These are phyloP conservation scores for Pythium dissimile DNA, from an alignment of 352 stramenopile species.

Conservation along the genomic window DNA sequence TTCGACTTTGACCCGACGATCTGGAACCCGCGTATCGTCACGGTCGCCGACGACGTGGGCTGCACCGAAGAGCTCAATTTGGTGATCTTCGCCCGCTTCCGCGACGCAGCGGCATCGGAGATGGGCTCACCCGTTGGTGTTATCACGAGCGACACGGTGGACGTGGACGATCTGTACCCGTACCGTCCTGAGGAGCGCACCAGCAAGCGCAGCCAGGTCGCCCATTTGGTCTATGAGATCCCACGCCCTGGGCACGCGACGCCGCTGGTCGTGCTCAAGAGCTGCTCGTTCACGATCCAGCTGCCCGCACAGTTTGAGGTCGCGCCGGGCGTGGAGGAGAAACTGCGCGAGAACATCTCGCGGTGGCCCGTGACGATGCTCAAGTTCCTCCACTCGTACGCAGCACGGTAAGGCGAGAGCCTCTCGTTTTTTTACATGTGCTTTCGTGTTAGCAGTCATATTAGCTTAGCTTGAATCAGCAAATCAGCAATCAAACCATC, in stretches of 20 bases:
- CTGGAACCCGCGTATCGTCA: constrained; percentile 39
- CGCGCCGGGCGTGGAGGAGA: not conserved
- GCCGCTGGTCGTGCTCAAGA: constrained; percentile 21
- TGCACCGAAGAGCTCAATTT: constrained; percentile 14
- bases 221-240: constrained; percentile 6
- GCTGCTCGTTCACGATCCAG: constrained; percentile 7
- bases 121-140: constrained; percentile 17
- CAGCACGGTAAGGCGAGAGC: no score
- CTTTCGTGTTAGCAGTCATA: no score
- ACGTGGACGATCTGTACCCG: constrained; percentile 45
- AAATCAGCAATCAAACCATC: no score
- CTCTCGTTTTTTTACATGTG: no score
- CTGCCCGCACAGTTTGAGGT: constrained; percentile 12
- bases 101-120: not conserved
- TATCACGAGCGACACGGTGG: constrained; percentile 40
- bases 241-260: not conserved
- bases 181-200: constrained; percentile 41
- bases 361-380: constrained; percentile 5
- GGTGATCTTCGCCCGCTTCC: constrained; percentile 15
- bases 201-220: constrained; percentile 28
- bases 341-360: constrained; percentile 12
- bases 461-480: no score
- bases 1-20: constrained; percentile 22
- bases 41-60: constrained; percentile 14
- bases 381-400: constrained; percentile 10